phyloP scores from a whole-genome alignment of 2,329 filamentous ascomycete species.

The Ophiostoma tasmaniense region DNA sequence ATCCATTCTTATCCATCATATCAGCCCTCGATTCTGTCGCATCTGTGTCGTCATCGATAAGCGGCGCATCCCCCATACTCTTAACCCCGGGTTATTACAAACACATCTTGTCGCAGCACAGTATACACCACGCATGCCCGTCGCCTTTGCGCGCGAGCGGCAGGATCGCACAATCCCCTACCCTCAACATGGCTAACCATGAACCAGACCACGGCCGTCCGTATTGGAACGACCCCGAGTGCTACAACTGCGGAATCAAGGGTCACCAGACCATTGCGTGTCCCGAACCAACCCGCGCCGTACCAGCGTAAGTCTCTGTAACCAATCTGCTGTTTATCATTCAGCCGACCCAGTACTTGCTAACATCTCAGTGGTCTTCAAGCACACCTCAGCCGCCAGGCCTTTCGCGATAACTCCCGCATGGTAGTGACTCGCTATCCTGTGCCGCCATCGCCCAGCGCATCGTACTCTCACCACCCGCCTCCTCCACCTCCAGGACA shows the following conservation, averaged over 20 bases:
- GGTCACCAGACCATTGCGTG: constrained; percentile 48
- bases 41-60: not conserved
- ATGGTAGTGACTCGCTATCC: constrained; percentile 33
- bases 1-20: no score
- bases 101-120: not conserved
- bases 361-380: constrained; percentile 21
- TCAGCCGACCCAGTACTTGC: no score
- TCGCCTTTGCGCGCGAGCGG: not conserved
- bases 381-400: constrained; percentile 22
- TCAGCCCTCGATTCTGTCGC: not conserved
- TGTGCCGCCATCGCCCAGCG: constrained; percentile 28
- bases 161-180: not conserved
- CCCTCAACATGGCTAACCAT: constrained; percentile 20
- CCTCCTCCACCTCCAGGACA: constrained; percentile 19
- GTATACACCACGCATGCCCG: not conserved
- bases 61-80: not conserved
- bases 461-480: constrained; percentile 12
- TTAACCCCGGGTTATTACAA: not conserved
- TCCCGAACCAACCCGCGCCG: constrained; percentile 40
- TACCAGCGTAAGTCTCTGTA: constrained; percentile 46
- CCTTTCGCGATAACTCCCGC: constrained; percentile 16
- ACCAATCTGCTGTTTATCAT: no score
- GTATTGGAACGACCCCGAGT: constrained; percentile 30
- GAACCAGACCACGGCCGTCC: constrained; percentile 25
- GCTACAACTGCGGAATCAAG: constrained; percentile 45